phyloP scores from a whole-genome alignment of 805 yeast species.

The Wickerhamomyces mucosus region DNA sequence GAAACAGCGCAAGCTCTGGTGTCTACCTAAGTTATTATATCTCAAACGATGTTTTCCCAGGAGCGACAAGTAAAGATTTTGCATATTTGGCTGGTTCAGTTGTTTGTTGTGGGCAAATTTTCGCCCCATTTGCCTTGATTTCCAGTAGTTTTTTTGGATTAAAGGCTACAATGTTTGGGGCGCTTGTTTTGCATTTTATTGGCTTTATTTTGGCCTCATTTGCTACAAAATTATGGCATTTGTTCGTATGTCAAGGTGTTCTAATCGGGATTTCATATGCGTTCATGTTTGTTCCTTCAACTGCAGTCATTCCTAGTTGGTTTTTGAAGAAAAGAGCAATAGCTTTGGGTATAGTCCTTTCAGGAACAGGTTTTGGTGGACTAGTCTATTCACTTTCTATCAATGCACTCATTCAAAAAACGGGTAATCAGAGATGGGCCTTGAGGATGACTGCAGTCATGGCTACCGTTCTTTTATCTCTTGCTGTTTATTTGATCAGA shows the following conservation, averaged over 20 bases:
- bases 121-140: constrained; percentile 48
- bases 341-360: constrained; percentile 36
- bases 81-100: constrained; percentile 64
- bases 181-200: constrained; percentile 39
- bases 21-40: constrained; percentile 52
- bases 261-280: constrained; percentile 45
- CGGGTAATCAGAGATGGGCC: constrained; percentile 39
- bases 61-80: constrained; percentile 48
- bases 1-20: constrained; percentile 51
- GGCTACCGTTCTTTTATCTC: constrained; percentile 24
- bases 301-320: constrained; percentile 60
- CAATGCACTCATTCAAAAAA: constrained; percentile 31
- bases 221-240: constrained; percentile 51
- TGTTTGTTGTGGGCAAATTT: constrained; percentile 42
- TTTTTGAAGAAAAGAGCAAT: constrained; percentile 52
- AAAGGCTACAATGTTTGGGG: constrained; percentile 37
- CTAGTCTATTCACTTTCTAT: constrained; percentile 32
- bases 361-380: constrained; percentile 50
- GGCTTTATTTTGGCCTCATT: constrained; percentile 55
- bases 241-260: constrained; percentile 61
- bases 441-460: constrained; percentile 36
- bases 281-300: constrained; percentile 46
- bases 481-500: constrained; percentile 31
- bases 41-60: constrained; percentile 38
- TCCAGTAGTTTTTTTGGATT: constrained; percentile 41